These are phyloP conservation scores for Nephelium lappaceum DNA, from an alignment of 345 rosid species.

Conservation along the genomic window DNA sequence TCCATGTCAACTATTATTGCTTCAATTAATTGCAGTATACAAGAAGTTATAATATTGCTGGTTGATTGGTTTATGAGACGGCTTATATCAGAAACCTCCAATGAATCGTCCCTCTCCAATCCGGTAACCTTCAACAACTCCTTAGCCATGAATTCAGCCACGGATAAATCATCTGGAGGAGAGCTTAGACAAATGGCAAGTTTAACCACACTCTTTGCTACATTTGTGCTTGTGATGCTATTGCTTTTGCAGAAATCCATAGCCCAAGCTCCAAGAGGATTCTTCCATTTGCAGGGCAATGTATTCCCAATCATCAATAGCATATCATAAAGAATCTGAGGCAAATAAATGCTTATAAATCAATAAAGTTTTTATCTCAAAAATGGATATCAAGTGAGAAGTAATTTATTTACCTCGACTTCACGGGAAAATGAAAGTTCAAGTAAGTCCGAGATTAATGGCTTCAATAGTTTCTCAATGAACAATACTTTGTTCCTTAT, in stretches of 20 bases:
- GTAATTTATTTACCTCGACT: slow-evolving; percentile 55
- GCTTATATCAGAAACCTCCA: slow-evolving; percentile 46
- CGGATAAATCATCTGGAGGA: slow-evolving; percentile 56
- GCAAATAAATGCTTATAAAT: slow-evolving; percentile 11
- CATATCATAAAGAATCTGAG: slow-evolving; percentile 65
- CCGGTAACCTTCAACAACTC: slow-evolving; percentile 51
- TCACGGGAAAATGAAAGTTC: slow-evolving; percentile 43
- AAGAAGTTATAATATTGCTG: slow-evolving; percentile 43
- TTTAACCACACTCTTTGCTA: slow-evolving; percentile 53
- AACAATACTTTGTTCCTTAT: slow-evolving; percentile 47
- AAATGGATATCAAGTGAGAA: background rate
- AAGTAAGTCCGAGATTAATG: slow-evolving; percentile 55
- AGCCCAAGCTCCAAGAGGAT: slow-evolving; percentile 67
- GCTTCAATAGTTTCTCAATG: slow-evolving; percentile 55
- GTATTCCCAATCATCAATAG: slow-evolving; percentile 46
- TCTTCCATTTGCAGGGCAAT: slow-evolving; percentile 58
- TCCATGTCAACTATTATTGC: slow-evolving; percentile 59
- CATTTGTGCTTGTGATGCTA: slow-evolving; percentile 43
- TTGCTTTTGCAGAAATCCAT: slow-evolving; percentile 54
- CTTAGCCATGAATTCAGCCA: slow-evolving; percentile 51
- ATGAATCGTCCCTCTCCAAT: slow-evolving; percentile 28
- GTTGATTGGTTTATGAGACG: slow-evolving; percentile 60
- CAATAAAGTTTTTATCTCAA: no score
- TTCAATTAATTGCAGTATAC: slow-evolving; percentile 58
- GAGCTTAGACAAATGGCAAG: slow-evolving; percentile 56